Evolutionary conservation across 371 early-diverging fungal species (phyloP), one percentile per base, ranked within the genome.

Genomic region (Mortierella sp.): DNA sequence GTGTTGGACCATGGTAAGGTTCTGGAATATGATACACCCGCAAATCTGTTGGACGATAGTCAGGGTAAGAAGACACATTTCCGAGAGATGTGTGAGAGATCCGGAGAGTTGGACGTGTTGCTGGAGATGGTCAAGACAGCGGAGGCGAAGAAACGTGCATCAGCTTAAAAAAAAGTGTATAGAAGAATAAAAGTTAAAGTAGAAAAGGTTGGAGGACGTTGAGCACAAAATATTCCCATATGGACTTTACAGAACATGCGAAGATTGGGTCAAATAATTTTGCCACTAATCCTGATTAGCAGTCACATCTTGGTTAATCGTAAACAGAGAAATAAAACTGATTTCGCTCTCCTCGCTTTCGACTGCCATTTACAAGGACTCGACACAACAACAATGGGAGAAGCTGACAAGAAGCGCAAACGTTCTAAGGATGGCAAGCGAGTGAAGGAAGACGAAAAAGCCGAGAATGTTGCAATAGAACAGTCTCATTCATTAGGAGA

Each of bases 21-120:
- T 21, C 72, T 93, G 70, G 94, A 93, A 71, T 91, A 89, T 59
- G 87, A 90, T 12, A 90, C 92, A 9, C 76, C 76, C 0, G 48
- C 60, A 21, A 69, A 64, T 27, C 39, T 76, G 49, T 15, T 76
- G 61, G 57, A 64, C 17, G 42, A 49, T 11, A 59, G 37, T 32
- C 60, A 66, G 41, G 55, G 49, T 30, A 50, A 76, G n/a, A 63
- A 82, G 19, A 81, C 87, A 6, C 50, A 81, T 2, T 91, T 93
- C 66, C 68, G 84, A 32, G 79, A 78, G 59, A 88, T 93, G 88
- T 88, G 89, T 48, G 86, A 86, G 46, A 84, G 90, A 24, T 88
- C 88, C 12, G 92, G 91, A 5, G 91, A 92, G 60, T 81, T 85
- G 52, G 89, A 83, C n/a, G 81, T 83, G 17, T 63, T 91, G 48